Evolutionary conservation across 2,329 filamentous ascomycete species (phyloP).

Genomic region (Bipolaris oryzae): DNA sequence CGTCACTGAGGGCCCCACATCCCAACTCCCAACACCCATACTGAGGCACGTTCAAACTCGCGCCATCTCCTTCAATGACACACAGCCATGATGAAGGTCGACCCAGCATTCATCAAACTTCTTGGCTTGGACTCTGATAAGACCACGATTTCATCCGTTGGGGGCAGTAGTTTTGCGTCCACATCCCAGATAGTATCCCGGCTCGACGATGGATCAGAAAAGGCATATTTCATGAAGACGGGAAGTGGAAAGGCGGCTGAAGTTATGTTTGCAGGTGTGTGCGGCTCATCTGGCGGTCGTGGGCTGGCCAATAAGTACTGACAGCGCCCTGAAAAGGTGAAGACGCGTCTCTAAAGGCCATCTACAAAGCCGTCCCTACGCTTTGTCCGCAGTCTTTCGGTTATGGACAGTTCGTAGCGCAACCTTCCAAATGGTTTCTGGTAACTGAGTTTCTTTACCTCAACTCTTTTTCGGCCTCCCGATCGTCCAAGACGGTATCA

Average conservation of each 20-base stretch:
- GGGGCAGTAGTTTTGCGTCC: constrained; percentile 66
- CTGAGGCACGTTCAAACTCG: not conserved
- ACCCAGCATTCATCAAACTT: constrained; percentile 66
- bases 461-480: constrained; percentile 31
- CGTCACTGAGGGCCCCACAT: constrained; percentile 2
- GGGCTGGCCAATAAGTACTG: constrained; percentile 12
- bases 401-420: constrained; percentile 64
- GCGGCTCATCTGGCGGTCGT: not conserved
- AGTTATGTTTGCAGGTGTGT: constrained; percentile 70
- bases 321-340: constrained; percentile 64
- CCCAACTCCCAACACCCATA: not conserved
- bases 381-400: constrained; percentile 79
- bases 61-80: not conserved
- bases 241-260: constrained; percentile 64
- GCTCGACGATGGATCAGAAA: constrained; percentile 56
- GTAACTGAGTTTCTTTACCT: constrained; percentile 81
- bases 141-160: constrained; percentile 65
- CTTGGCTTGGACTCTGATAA: constrained; percentile 63
- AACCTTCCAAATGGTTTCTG: constrained; percentile 58
- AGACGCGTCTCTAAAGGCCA: constrained; percentile 81
- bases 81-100: constrained; percentile 56
- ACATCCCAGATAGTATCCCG: constrained; percentile 65
- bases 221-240: constrained; percentile 74
- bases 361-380: constrained; percentile 71
- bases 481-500: constrained; percentile 49